Conservation (phyloP, 148 eudicot species). For the Agrostemma githago region DNA sequence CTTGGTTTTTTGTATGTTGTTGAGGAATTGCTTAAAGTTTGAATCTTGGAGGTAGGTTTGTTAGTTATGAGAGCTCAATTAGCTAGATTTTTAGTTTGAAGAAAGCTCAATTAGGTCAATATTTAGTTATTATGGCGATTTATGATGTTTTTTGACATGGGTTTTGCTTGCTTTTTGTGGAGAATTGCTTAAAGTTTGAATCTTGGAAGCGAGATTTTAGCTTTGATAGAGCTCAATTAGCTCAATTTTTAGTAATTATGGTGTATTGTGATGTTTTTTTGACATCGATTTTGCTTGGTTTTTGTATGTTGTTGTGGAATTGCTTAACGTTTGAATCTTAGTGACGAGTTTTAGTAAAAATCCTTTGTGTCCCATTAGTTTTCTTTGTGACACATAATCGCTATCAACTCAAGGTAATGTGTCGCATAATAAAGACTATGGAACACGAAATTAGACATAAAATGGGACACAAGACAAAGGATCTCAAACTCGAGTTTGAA, state of each 20-base stretch:
- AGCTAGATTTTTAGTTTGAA: not conserved
- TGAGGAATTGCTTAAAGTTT: not conserved
- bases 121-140: not conserved
- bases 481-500: not conserved
- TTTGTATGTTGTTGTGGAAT: not conserved
- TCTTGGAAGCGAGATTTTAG: not conserved
- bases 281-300: no score
- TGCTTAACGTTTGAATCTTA: slow-evolving; percentile 7
- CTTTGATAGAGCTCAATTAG: not conserved
- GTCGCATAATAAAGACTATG: no score
- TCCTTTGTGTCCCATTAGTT: no score
- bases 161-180: not conserved
- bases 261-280: not conserved
- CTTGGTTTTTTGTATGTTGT: not conserved
- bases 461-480: no score
- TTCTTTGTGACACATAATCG: no score
- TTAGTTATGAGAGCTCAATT: not conserved
- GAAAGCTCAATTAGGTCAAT: not conserved
- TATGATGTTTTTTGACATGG: slow-evolving; percentile 7
- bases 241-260: not conserved
- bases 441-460: no score
- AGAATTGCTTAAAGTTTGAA: slow-evolving; percentile 13
- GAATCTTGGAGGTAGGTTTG: not conserved
- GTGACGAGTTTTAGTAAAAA: no score
- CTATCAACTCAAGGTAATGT: not conserved